Base-by-base conservation (phyloP, 441 rosid species). In the Gossypium laxum region DNA sequence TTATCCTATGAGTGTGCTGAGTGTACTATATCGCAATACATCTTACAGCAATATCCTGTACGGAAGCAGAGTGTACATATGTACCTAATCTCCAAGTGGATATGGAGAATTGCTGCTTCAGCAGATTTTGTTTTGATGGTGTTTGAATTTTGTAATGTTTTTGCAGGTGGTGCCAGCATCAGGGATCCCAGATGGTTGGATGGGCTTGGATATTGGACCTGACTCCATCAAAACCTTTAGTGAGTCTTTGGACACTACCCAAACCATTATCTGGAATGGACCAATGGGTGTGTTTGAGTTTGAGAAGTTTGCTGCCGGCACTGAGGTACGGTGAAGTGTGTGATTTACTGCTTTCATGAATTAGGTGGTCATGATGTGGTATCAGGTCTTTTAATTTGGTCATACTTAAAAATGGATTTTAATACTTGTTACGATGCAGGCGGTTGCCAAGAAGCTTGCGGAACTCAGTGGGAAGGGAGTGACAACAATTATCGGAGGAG, bases 281-380 rank as follows among this genome's bases (percentile, higher is more conserved):
- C 98, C 97, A 4, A 91, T 91, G 97, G 97, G 97, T 50, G 98
- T 91, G 63, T 91, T 94, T 57, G 98, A 91, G 79, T 90, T 87
- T 3, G 92, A 90, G 0, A 90, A 91, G 83, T 94, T 91, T 74
- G 97, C 96, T 4, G 85, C 73, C 10, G 97, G 97, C 78, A 94
- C 98, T 43, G 96, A 86, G 84, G 97, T 93, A 86, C 4, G 1
- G 15, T 45, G 38, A 10, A 45, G 19, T 67, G 41, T 32, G 38
- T 5, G 14, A 47, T 43, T 43, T 3, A 2, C 48, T 5, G 41
- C 41, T 11, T 69, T 32, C 17, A 6, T 14, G 7, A 56, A 56
- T 21, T 56, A 24, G 18, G 12, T 64, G 18, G 26, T 34, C 7
- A 8, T 61, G n/a, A 18, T 34, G 6, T 17, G 50, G 43, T 38